Percentiles rank a stretch among this genome's conserved stretches.
These are phyloP conservation scores for Neurospora africana DNA, from an alignment of 495 filamentous ascomycete genomes.

Conservation along the genomic window DNA sequence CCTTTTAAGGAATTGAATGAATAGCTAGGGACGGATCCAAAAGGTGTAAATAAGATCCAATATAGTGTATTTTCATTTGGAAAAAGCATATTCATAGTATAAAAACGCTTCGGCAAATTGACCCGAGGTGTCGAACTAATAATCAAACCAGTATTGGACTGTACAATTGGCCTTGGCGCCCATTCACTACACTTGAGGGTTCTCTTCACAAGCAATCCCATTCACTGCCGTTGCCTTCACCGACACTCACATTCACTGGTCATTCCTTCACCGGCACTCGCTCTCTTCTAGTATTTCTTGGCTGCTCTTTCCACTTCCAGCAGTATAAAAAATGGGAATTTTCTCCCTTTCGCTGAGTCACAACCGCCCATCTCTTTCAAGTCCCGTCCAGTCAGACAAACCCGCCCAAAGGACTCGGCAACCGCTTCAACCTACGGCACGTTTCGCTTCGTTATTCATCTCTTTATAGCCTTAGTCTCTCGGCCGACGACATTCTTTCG, in stretches of 20 bases:
- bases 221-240: neutral
- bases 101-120: too few relatives aligned
- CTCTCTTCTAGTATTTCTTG: neutral
- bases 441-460: neutral
- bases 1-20: too few relatives aligned
- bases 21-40: too few relatives aligned
- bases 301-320: neutral
- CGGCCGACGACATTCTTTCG: neutral
- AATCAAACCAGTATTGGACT: too few relatives aligned
- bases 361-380: neutral
- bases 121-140: too few relatives aligned
- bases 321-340: neutral
- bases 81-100: too few relatives aligned
- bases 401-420: neutral
- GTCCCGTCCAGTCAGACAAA: neutral
- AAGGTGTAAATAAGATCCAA: too few relatives aligned
- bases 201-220: neutral
- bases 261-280: neutral
- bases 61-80: too few relatives aligned
- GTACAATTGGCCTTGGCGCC: too few relatives aligned
- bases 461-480: neutral
- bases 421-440: neutral
- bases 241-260: neutral
- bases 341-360: neutral
- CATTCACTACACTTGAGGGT: too few relatives aligned